Evolutionary conservation across 2,329 filamentous ascomycete species (phyloP).

Genomic region (Trichoderma brevicompactum): DNA sequence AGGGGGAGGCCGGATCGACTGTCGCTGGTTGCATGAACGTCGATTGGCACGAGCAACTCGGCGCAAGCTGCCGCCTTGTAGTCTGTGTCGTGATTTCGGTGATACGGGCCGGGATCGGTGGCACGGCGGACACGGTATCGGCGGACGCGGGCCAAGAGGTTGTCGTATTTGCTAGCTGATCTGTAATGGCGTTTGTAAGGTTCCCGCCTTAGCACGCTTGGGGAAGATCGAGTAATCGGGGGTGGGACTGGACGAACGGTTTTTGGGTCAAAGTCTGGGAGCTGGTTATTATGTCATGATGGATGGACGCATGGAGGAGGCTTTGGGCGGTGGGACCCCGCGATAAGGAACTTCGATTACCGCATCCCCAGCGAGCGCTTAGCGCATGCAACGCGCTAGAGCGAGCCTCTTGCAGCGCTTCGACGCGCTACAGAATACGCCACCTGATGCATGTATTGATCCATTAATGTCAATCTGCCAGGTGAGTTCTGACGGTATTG

Average conservation of each 20-base stretch:
- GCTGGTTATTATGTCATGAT: slow-evolving; percentile 32
- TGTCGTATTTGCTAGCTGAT: neutral
- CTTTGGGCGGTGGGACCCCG: slow-evolving; percentile 20
- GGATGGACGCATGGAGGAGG: slow-evolving; percentile 20
- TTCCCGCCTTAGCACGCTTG: slow-evolving; percentile 6
- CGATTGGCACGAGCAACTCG: slow-evolving; percentile 16
- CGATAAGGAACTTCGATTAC: slow-evolving; percentile 36
- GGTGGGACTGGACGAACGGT: slow-evolving; percentile 13
- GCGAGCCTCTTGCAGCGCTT: neutral
- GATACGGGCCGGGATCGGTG: slow-evolving; percentile 15
- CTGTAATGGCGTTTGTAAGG: neutral
- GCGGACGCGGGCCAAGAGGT: slow-evolving; percentile 1
- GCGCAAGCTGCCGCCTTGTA: slow-evolving; percentile 3
- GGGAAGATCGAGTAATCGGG: slow-evolving; percentile 15
- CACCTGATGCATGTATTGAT: too few relatives aligned
- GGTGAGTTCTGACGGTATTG: too few relatives aligned
- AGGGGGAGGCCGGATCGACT: slow-evolving; percentile 40
- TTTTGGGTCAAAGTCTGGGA: slow-evolving; percentile 15
- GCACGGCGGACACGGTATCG: slow-evolving; percentile 8
- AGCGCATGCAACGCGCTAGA: slow-evolving; percentile 16
- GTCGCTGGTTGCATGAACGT: slow-evolving; percentile 43
- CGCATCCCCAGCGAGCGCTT: slow-evolving; percentile 27
- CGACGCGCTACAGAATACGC: too few relatives aligned
- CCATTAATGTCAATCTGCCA: too few relatives aligned
- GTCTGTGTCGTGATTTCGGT: neutral